A percentile compares a stretch with the other conserved stretches of the same genome.
Evolutionary conservation across 2,329 filamentous ascomycete genomes (phyloP).

Genomic region (Pseudogymnoascus sp.): DNA sequence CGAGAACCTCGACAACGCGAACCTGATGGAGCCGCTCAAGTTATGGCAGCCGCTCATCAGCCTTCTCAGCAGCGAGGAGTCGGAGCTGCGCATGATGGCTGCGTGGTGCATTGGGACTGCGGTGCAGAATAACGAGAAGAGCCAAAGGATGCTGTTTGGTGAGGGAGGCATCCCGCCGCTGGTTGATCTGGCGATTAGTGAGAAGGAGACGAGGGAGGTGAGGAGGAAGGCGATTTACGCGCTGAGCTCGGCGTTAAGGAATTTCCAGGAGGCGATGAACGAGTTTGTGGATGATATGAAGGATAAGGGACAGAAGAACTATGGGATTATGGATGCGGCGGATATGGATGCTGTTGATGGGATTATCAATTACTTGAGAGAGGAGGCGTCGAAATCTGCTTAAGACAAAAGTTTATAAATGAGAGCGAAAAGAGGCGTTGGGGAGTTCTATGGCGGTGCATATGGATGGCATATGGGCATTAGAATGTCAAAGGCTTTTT

Average conservation of each 20-base stretch:
- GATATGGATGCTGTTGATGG: slow-evolving; percentile 84
- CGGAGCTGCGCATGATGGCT: slow-evolving; percentile 72
- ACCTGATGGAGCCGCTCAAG: slow-evolving; percentile 73
- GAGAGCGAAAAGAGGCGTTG: slow-evolving; percentile 1
- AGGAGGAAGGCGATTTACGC: slow-evolving; percentile 86
- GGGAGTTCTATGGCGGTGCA: neutral
- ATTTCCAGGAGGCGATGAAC: slow-evolving; percentile 80
- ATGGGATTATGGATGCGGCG: slow-evolving; percentile 62
- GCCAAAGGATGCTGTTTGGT: slow-evolving; percentile 63
- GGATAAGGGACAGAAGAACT: slow-evolving; percentile 46
- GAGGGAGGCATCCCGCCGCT: slow-evolving; percentile 64
- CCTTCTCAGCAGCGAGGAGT: slow-evolving; percentile 60
- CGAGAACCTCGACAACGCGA: slow-evolving; percentile 91
- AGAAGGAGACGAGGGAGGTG: slow-evolving; percentile 54
- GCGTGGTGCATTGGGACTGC: slow-evolving; percentile 94
- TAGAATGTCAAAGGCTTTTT: neutral
- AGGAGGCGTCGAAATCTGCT: slow-evolving; percentile 31
- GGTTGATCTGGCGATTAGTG: slow-evolving; percentile 54
- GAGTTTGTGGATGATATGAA: slow-evolving; percentile 55
- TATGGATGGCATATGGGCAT: neutral
- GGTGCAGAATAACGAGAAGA: slow-evolving; percentile 88
- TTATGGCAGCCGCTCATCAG: slow-evolving; percentile 77
- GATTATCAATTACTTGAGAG: slow-evolving; percentile 61
- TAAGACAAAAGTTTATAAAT: neutral
- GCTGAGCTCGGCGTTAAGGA: slow-evolving; percentile 76